Evolutionary conservation across 176 grass and related monocot genomes (phyloP).

Genomic region (Chrysopogon serrulatus): DNA sequence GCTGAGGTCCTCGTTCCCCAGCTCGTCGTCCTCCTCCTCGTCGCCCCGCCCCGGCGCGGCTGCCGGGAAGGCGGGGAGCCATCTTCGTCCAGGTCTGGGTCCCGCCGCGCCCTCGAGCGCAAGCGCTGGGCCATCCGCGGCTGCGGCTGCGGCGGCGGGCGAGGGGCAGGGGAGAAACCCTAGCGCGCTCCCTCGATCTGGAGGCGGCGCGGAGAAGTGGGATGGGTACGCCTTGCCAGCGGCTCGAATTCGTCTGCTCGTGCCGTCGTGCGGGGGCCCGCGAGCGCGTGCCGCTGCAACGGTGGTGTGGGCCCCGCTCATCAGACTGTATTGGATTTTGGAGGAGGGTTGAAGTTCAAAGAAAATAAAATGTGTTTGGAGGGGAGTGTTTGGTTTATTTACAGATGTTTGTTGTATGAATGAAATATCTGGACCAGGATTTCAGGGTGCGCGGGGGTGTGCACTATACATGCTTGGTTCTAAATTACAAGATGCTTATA

Average conservation of each 20-base stretch:
- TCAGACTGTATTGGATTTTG: too few species aligned
- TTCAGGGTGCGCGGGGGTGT: too few species aligned
- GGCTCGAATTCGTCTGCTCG: not conserved
- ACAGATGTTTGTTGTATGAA: too few species aligned
- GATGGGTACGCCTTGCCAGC: too few species aligned
- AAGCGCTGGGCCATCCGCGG: slow-evolving; percentile 42
- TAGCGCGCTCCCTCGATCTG: slow-evolving; percentile 27
- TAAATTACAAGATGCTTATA: too few species aligned
- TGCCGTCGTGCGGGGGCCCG: not conserved
- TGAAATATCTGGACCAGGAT: too few species aligned
- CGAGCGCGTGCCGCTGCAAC: not conserved
- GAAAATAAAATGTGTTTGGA: too few species aligned
- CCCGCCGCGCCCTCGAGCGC: slow-evolving; percentile 41
- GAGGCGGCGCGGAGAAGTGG: not conserved
- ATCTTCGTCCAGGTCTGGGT: slow-evolving; percentile 20
- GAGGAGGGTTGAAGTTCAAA: too few species aligned
- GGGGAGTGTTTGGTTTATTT: too few species aligned
- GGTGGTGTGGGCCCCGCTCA: not conserved
- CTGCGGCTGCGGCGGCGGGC: not conserved
- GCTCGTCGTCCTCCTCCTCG: slow-evolving; percentile 64
- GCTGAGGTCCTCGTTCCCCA: slow-evolving; percentile 78
- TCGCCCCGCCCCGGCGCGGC: not conserved
- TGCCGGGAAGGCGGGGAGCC: not conserved
- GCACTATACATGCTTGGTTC: too few species aligned
- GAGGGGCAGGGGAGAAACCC: slow-evolving; percentile 28